Percentiles rank a stretch among this genome's conserved stretches.
Evolutionary conservation across 805 yeast genomes (phyloP).

Genomic region (Ogataea glucozyma): DNA sequence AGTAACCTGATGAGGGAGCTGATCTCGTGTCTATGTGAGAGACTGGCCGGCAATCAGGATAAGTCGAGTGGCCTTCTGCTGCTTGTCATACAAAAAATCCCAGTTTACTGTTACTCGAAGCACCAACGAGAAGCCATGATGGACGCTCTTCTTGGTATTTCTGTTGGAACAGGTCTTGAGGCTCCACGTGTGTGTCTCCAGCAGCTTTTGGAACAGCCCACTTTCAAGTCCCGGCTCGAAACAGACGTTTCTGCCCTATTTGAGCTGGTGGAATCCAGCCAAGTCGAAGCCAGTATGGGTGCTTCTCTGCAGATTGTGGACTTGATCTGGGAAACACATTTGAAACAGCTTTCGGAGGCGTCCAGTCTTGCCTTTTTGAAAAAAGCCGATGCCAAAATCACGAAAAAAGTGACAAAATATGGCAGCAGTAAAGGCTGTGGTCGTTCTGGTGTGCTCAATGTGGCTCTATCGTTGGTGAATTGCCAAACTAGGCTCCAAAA

Average conservation of each 20-base stretch:
- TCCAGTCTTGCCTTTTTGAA: slow-evolving; percentile 28
- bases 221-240: slow-evolving; percentile 56
- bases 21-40: slow-evolving; percentile 18
- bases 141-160: slow-evolving; percentile 23
- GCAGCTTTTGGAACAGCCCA: slow-evolving; percentile 50
- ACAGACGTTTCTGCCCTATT: slow-evolving; percentile 18
- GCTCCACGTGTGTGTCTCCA: slow-evolving; percentile 23
- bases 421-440: no score
- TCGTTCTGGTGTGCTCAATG: slow-evolving; percentile 7
- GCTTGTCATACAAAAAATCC: slow-evolving; percentile 37
- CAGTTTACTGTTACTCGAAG: slow-evolving; percentile 49
- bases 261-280: slow-evolving; percentile 13
- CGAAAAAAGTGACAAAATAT: slow-evolving; percentile 1
- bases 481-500: slow-evolving; percentile 10
- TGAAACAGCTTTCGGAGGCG: slow-evolving; percentile 40
- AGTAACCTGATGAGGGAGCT: slow-evolving; percentile 34
- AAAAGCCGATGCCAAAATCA: slow-evolving; percentile 7
- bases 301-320: slow-evolving; percentile 34
- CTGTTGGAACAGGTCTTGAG: slow-evolving; percentile 4
- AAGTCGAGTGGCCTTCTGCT: not conserved
- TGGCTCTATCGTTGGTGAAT: slow-evolving; percentile 13
- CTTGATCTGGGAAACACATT: slow-evolving; percentile 42
- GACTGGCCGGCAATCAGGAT: slow-evolving; percentile 8
- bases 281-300: slow-evolving; percentile 15
- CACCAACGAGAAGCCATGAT: slow-evolving; percentile 37